phyloP scores from a whole-genome alignment of 2,329 filamentous ascomycete genomes.

The Phyllosticta paracitricarpa region DNA sequence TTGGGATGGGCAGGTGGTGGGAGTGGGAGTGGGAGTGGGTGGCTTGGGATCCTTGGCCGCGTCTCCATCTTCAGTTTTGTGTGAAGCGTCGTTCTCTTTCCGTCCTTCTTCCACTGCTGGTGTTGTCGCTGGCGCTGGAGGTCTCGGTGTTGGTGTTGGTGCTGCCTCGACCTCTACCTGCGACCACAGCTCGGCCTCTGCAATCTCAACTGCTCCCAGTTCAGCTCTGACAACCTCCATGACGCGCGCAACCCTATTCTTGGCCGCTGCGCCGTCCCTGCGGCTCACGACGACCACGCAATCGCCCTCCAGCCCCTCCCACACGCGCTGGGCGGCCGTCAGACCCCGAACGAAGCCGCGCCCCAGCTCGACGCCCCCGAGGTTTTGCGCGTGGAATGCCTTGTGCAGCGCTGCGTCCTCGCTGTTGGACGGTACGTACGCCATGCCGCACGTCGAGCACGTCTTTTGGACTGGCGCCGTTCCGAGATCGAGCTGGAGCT shows the following conservation, averaged over 20 bases:
- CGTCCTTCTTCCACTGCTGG: background rate
- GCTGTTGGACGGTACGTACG: conserved; percentile 51
- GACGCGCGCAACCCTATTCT: conserved; percentile 43
- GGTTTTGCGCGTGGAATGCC: conserved; percentile 53
- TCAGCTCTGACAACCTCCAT: conserved; percentile 54
- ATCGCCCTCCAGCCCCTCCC: conserved; percentile 34
- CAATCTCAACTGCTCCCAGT: conserved; percentile 50
- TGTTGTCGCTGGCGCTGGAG: background rate
- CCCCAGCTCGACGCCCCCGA: conserved; percentile 50
- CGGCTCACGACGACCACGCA: conserved; percentile 50
- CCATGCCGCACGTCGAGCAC: conserved; percentile 55
- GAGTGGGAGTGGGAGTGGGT: background rate
- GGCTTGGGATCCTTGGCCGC: background rate
- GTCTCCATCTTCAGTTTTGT: no score
- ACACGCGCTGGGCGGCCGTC: conserved; percentile 42
- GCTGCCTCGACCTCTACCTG: conserved; percentile 21
- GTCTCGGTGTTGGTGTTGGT: background rate
- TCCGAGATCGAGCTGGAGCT: conserved; percentile 53
- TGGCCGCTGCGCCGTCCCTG: conserved; percentile 41
- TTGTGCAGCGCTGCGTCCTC: conserved; percentile 54
- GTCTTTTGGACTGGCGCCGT: conserved; percentile 44
- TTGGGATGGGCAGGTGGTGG: background rate
- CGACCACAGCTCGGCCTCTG: conserved; percentile 49
- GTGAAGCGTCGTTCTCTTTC: background rate
- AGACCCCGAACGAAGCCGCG: conserved; percentile 46